A percentile compares a stretch with the other conserved stretches of the same genome.
Conservation (phyloP, 257 asterid species). For the Hygrophila difformis region DNA sequence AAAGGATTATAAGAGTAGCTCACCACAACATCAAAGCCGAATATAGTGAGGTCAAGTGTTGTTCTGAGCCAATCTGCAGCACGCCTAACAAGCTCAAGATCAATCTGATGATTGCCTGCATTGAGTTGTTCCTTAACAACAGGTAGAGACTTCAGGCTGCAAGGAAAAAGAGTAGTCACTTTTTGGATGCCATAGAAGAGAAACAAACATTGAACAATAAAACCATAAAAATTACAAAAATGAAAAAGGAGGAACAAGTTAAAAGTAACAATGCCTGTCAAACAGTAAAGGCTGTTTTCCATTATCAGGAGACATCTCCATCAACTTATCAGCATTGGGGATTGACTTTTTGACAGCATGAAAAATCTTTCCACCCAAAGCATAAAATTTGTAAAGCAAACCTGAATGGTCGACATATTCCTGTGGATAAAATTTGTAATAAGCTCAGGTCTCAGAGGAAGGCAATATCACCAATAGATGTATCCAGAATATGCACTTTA, state of each 20-base stretch:
- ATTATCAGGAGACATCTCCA: conserved; percentile 41
- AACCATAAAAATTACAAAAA: conserved; percentile 11
- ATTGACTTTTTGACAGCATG: conserved; percentile 80
- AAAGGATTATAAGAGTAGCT: conserved; percentile 24
- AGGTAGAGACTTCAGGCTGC: conserved; percentile 90
- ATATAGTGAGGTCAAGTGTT: conserved; percentile 68
- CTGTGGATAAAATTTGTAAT: conserved; percentile 36
- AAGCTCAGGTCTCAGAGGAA: conserved; percentile 11
- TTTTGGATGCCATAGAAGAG: conserved; percentile 2
- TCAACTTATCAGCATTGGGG: conserved; percentile 71
- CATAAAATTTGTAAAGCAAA: conserved; percentile 73
- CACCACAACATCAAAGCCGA: conserved; percentile 94
- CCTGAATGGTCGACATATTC: conserved; percentile 97
- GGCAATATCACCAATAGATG: conserved; percentile 16
- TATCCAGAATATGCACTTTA: conserved; percentile 5
- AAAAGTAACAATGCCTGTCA: conserved; percentile 63
- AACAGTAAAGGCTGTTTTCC: conserved; percentile 63
- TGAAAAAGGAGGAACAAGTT: no score
- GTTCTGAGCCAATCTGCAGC: conserved; percentile 78
- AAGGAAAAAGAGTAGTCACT: conserved; percentile 14
- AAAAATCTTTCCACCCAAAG: conserved; percentile 69
- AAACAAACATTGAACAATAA: conserved; percentile 8
- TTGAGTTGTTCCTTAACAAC: conserved; percentile 37
- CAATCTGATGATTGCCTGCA: conserved; percentile 37
- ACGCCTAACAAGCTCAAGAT: conserved; percentile 65